Conservation (phyloP, 2,329 filamentous ascomycete species). For the Alternaria viburni region DNA sequence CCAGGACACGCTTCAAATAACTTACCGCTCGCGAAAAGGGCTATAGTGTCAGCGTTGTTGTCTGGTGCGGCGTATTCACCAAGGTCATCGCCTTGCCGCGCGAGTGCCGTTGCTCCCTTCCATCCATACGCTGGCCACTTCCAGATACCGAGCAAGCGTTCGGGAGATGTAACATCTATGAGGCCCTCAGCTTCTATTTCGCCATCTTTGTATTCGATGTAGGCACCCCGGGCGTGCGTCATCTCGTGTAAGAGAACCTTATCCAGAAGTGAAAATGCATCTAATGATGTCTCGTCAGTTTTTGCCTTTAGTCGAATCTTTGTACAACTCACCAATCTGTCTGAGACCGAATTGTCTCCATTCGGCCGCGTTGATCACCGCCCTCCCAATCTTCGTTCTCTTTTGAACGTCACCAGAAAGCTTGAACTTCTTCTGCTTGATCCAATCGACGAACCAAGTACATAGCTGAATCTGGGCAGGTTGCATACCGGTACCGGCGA, state of each 20-base stretch:
- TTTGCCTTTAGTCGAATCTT: background rate
- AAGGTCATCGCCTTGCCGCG: background rate
- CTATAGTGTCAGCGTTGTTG: slow-evolving; percentile 16
- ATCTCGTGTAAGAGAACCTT: slow-evolving; percentile 24
- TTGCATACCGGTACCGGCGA: background rate
- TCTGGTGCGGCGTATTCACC: slow-evolving; percentile 5
- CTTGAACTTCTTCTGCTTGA: slow-evolving; percentile 13
- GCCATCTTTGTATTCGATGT: background rate
- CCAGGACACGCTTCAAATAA: background rate
- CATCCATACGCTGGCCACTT: slow-evolving; percentile 11
- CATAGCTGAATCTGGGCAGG: slow-evolving; percentile 20
- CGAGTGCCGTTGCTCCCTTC: background rate
- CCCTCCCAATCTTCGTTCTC: slow-evolving; percentile 7
- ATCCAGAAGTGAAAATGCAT: slow-evolving; percentile 13
- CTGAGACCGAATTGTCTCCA: background rate
- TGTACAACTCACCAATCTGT: slow-evolving; percentile 13
- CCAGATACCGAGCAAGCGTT: background rate
- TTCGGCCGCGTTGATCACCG: slow-evolving; percentile 1
- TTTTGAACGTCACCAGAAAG: background rate
- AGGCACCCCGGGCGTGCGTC: slow-evolving; percentile 13
- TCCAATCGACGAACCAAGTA: slow-evolving; percentile 20
- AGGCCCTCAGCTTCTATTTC: background rate
- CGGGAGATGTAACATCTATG: background rate
- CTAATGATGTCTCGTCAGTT: background rate
- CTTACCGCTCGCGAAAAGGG: slow-evolving; percentile 15